Percentiles rank a stretch among this genome's conserved stretches.
Evolutionary conservation across 169 alveolate species (phyloP).

Genomic region (Plasmodium malariae): DNA sequence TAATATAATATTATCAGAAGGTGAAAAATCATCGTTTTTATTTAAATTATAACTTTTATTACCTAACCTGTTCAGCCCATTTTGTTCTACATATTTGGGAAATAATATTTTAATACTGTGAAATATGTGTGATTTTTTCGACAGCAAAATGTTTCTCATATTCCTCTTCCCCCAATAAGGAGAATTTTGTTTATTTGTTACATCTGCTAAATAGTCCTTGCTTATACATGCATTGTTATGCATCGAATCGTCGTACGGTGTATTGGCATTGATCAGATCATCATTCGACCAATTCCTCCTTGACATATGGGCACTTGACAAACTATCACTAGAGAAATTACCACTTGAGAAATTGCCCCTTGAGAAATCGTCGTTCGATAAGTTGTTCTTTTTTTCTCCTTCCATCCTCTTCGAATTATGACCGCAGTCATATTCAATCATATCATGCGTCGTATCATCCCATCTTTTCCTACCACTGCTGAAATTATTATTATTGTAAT

Average conservation of each 20-base stretch:
- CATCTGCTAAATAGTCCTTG: too few relatives aligned
- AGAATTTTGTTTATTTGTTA: constrained; percentile 7
- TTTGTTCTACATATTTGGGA: neutral
- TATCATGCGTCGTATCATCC: too few relatives aligned
- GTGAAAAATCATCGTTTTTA: neutral
- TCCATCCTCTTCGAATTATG: neutral
- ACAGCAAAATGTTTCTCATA: constrained; percentile 6
- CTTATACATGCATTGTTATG: too few relatives aligned
- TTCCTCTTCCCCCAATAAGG: neutral
- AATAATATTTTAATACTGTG: constrained; percentile 67
- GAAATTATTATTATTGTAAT: too few relatives aligned
- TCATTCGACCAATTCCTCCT: too few relatives aligned
- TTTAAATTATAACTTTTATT: neutral
- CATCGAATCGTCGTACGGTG: too few relatives aligned
- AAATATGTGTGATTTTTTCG: constrained; percentile 47
- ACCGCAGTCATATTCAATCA: too few relatives aligned
- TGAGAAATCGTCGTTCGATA: too few relatives aligned
- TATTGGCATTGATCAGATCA: too few relatives aligned
- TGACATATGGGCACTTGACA: too few relatives aligned
- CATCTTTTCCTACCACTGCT: neutral
- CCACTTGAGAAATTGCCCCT: too few relatives aligned
- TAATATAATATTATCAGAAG: neutral
- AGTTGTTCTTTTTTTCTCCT: neutral
- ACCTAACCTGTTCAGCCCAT: neutral
- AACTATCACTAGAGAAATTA: too few relatives aligned